Conservation (phyloP, 768 basidiomycete species). For the Pholiota molesta region DNA sequence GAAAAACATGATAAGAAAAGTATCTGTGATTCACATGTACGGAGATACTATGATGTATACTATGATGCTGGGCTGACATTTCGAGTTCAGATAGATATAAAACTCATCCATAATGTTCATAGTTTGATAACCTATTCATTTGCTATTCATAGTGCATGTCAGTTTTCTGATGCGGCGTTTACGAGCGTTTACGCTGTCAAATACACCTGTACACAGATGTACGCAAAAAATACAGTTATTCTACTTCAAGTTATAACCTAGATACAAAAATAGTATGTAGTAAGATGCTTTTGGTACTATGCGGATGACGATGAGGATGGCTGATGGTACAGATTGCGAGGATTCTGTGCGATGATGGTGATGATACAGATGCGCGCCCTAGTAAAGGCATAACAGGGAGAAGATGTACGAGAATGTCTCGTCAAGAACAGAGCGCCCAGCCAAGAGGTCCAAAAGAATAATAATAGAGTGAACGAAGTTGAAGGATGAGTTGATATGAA, state of each 20-base stretch:
- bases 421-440: not conserved
- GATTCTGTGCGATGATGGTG: not conserved
- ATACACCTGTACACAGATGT: not conserved
- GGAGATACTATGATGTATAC: no score
- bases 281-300: not conserved
- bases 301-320: not conserved
- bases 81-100: no score
- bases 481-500: not conserved
- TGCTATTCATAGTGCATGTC: no score
- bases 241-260: not conserved
- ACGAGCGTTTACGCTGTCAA: no score
- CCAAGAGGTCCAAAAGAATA: not conserved
- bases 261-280: not conserved
- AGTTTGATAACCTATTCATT: no score
- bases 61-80: no score
- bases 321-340: slow-evolving; percentile 5
- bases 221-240: not conserved
- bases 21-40: no score
- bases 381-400: slow-evolving; percentile 1
- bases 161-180: no score
- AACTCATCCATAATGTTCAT: no score
- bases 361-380: slow-evolving; percentile 7
- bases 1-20: no score
- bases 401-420: not conserved
- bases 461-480: not conserved